Base-by-base conservation (phyloP, 2,329 filamentous ascomycete genomes). In the Ascochyta pisi region DNA sequence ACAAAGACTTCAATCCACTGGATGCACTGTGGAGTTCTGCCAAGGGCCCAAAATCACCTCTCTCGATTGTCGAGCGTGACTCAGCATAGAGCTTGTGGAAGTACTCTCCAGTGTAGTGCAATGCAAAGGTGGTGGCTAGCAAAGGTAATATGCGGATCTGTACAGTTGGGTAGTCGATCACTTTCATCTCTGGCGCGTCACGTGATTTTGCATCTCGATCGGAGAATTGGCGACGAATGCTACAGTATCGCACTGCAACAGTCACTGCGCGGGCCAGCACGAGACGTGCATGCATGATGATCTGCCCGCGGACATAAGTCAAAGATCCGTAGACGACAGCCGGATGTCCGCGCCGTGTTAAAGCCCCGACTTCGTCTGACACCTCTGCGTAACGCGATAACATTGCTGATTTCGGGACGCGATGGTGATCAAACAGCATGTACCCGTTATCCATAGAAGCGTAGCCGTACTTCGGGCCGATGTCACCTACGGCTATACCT, bases 401-500 rank as follows among this genome's bases (percentile, higher is more conserved):
- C 73, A 83, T 78, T 13, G 80, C 80, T 34, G 76, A 78, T 66
- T 81, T 78, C 12, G 80, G 78, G 4, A 83, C 70, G 27, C 77
- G 71, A 60, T 77, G 75, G 38, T 80, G 71, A 54, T 83, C 69
- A 68, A 83, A 83, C 4, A 84, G 74, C 78, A 83, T 81, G 65
- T 83, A 83, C 0, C 79, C 81, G 53, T 83, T 83, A 55, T 83
- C 80, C 81, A 82, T 82, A 3, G 76, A 76, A 22, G 79, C 76
- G 58, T 83, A 83, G 8, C 81, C 82, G 63, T 83, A 83, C 54
- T 83, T 84, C n/a, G 81, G 80, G 3, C 82, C 82, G 60, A 84
- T 83, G 57, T 84, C 81, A n/a, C 81, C 81, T 15, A 84, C 78
- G 2, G 79, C 76, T 49, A 84, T 80, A 1, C 80, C 80, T 5